A percentile compares a stretch with the other conserved stretches of the same genome.
These are phyloP conservation scores for Tephrocybe sp. DNA, from an alignment of 768 basidiomycete genomes.

Conservation along the genomic window DNA sequence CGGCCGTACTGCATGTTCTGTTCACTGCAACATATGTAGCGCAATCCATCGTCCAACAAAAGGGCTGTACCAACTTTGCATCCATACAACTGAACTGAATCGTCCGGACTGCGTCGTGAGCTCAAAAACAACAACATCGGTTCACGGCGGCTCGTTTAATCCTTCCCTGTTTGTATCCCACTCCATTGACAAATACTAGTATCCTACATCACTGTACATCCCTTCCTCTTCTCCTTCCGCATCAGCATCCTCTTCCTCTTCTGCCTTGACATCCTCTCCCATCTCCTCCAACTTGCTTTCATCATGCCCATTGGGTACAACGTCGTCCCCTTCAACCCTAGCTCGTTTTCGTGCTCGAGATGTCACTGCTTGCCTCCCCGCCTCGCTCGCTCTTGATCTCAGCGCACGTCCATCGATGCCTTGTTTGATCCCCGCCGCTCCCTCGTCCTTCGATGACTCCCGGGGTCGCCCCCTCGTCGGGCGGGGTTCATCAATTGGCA, in stretches of 20 bases:
- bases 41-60: slow-evolving; percentile 17
- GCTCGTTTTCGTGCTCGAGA: slow-evolving; percentile 39
- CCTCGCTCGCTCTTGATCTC: slow-evolving; percentile 12
- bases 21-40: slow-evolving; percentile 46
- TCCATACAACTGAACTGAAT: slow-evolving; percentile 39
- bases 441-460: slow-evolving; percentile 11
- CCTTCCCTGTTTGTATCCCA: slow-evolving; percentile 23
- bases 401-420: slow-evolving; percentile 4
- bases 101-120: slow-evolving; percentile 17
- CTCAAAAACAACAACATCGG: slow-evolving; percentile 17
- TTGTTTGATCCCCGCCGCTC: slow-evolving; percentile 7
- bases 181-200: slow-evolving; percentile 23
- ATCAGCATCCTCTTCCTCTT: slow-evolving; percentile 45
- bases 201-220: slow-evolving; percentile 20
- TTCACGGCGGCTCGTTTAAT: slow-evolving; percentile 30
- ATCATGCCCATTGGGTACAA: slow-evolving; percentile 20
- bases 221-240: slow-evolving; percentile 36
- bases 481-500: slow-evolving; percentile 6
- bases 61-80: slow-evolving; percentile 38
- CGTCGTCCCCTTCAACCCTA: slow-evolving; percentile 39
- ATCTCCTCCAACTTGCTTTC: too few species aligned
- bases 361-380: slow-evolving; percentile 10
- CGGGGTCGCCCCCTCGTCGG: slow-evolving; percentile 12
- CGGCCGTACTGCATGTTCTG: slow-evolving; percentile 60
- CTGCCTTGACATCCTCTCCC: slow-evolving; percentile 40